Percentiles rank a stretch among this genome's conserved stretches.
Conservation (phyloP, 2,329 filamentous ascomycete genomes). For the Ramichloridium luteum region DNA sequence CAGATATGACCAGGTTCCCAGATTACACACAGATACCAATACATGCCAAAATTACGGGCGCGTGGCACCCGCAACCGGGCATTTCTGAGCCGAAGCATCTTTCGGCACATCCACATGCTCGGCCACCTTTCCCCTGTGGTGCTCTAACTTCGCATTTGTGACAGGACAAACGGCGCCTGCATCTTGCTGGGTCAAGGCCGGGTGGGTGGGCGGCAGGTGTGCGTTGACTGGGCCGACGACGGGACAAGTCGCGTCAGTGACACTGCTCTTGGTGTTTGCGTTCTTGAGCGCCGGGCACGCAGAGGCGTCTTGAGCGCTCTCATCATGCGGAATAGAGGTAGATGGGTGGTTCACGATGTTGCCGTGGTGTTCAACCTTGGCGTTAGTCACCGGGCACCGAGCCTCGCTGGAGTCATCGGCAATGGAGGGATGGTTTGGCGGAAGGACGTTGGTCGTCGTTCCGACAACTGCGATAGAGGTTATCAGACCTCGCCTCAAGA, state of each 20-base stretch:
- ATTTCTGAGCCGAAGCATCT: constrained; percentile 27
- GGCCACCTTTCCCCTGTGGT: constrained; percentile 32
- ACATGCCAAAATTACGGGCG: too few relatives aligned
- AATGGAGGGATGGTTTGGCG: constrained; percentile 30
- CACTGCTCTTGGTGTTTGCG: constrained; percentile 26
- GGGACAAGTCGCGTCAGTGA: constrained; percentile 33
- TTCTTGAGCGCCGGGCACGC: constrained; percentile 32
- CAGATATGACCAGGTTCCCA: too few relatives aligned
- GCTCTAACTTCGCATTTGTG: constrained; percentile 33
- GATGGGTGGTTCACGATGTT: constrained; percentile 30
- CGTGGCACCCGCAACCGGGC: constrained; percentile 30
- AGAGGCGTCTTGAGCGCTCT: constrained; percentile 24
- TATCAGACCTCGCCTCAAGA: constrained; percentile 9
- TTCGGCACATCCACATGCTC: constrained; percentile 27
- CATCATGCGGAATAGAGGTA: constrained; percentile 15
- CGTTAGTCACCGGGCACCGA: constrained; percentile 34
- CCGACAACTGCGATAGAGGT: constrained; percentile 31
- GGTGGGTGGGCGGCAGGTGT: constrained; percentile 32
- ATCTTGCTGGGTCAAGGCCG: constrained; percentile 27
- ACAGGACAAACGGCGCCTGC: constrained; percentile 30
- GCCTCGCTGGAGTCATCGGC: constrained; percentile 22
- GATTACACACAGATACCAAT: too few relatives aligned
- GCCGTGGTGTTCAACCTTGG: constrained; percentile 34
- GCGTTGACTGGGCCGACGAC: constrained; percentile 31
- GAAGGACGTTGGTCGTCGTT: constrained; percentile 32